Conservation (phyloP, 495 filamentous ascomycete species). For the Daldinia decipiens region DNA sequence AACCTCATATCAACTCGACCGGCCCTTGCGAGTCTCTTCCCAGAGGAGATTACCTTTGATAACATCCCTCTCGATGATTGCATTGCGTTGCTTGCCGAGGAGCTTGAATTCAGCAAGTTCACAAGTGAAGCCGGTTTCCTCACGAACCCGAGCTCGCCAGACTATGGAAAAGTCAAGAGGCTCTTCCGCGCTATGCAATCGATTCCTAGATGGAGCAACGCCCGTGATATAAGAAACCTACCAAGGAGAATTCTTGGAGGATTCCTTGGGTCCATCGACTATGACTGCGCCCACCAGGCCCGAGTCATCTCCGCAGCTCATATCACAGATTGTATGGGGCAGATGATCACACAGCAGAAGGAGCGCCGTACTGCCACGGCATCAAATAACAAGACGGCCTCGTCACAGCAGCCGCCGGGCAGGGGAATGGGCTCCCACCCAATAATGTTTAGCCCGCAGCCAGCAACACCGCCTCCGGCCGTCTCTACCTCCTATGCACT, state of each 20-base stretch:
- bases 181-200: too few relatives aligned
- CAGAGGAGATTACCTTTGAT: conserved; percentile 47
- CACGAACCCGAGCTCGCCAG: too few relatives aligned
- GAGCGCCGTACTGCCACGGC: background rate
- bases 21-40: conserved; percentile 66
- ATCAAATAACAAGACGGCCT: background rate
- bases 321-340: background rate
- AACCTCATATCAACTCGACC: conserved; percentile 67
- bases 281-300: too few relatives aligned
- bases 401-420: background rate
- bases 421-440: background rate
- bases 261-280: too few relatives aligned
- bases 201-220: too few relatives aligned
- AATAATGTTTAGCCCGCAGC: background rate
- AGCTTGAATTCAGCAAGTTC: too few relatives aligned
- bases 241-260: too few relatives aligned
- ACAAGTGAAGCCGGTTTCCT: too few relatives aligned
- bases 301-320: too few relatives aligned
- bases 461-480: background rate
- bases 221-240: too few relatives aligned
- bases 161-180: too few relatives aligned
- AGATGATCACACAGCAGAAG: background rate
- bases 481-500: background rate
- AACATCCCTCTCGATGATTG: conserved; percentile 1
- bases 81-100: too few relatives aligned